Evolutionary conservation across 768 basidiomycete species (phyloP), one percentile per base, ranked within the genome.

Genomic region (Termitomyces sp.): DNA sequence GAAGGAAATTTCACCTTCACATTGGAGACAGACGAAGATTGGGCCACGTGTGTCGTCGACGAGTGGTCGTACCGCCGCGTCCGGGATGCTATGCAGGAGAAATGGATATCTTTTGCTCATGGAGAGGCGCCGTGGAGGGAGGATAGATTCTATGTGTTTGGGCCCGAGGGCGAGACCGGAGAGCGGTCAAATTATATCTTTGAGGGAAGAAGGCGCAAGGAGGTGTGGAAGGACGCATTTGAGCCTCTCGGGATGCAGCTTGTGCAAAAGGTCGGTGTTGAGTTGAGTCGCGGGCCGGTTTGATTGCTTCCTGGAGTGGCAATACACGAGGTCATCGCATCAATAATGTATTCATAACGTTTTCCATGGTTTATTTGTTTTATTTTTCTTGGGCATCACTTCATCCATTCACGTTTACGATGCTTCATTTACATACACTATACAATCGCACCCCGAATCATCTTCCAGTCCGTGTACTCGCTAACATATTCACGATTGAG

Each of bases 141-240:
- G 58, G 81, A 83, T 58, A 87, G 82, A 70, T 80, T 89, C 47
- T 90, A 80, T 67, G 88, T 92, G 20, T 90, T 92, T 62, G 90
- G 90, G 4, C 90, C 90, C 0, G 89, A 91, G 67, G 90, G 89
- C 53, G 90, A 92, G 71, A 83, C 82, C 0, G 90, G 90, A 46
- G 88, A 90, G 69, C 81, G 90, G 47, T 82, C 81, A 14, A 72
- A 68, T 55, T 70, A 74, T 27, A 86, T 90, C 14, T 88, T 92
- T 55, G 83, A 84, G 55, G 84, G 85, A 3, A 71, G 90, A 34
- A 70, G 90, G 47, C 74, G 88, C 59, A 78, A 69, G 51, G 71
- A 72, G 53, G 67, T 81, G 55, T 92, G 90, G 90, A 79, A 76
- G 59, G 79, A 83, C 50, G 83, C 82, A 18, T 69, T 92, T 20